Base-by-base conservation (phyloP, 176 grass and related monocot species). In the Otatea glauca region DNA sequence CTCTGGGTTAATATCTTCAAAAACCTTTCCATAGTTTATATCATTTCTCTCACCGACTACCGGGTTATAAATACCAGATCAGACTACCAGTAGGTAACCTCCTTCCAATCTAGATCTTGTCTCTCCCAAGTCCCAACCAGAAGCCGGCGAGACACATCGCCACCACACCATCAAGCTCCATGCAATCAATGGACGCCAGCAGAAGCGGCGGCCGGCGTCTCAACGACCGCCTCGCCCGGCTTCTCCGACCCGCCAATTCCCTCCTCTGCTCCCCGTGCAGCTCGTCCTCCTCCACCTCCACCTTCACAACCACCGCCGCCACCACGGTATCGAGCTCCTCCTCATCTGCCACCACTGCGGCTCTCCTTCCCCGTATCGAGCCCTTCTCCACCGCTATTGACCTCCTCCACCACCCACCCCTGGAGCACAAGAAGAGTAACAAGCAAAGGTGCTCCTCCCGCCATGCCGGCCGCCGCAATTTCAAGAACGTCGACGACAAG, bases 241-340 rank as follows among this genome's bases (percentile, higher is more conserved):
- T 97, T 70, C 88, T 97, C 25, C 83, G 88, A 14, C 66, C 90
- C 7, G 66, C 83, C 21, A 87, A 77, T 20, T 80, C 90, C 3
- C 69, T 92, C 48, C 81, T 82, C 67, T 86, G 90, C 37, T 88
- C 84, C 12, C 66, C 88, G 1, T 94, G 92, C 86, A 97, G 88
- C 81, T 82, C 83, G 4, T 88, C 90, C 21, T 82, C 38, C 23
- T 80, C 90, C 17, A 66, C 88, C 70, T 74, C 85, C 21, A 66
- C 86, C 9, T 47, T 64, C 35, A 80, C 76, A 1, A 39, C 39
- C 20, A 35, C 87, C 20, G 0, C 67, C 5, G 15, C 54, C 7
- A 32, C 69, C 21, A 49, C 76, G 9, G 35, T 21, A n/a, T 78
- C 80, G 5, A 63, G 32, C 53, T 39, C 84, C 6, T 86, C 82